Conservation (phyloP, 768 basidiomycete genomes). For the Panus rudis region DNA sequence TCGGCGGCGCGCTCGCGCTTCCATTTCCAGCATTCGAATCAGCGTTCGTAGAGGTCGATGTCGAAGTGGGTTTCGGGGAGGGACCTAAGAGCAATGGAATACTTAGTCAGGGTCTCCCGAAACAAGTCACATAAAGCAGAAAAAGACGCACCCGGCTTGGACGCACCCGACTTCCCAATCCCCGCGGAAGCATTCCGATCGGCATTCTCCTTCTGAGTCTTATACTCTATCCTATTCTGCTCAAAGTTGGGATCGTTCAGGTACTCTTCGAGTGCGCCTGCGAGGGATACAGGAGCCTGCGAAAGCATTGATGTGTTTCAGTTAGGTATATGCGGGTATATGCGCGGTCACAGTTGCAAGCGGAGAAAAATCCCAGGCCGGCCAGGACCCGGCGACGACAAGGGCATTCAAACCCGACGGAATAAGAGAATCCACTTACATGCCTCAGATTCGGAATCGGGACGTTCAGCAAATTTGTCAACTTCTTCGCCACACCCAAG, state of each 20-base stretch:
- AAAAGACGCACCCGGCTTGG: too few species aligned
- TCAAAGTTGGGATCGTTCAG: constrained; percentile 96
- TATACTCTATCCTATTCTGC: constrained; percentile 90
- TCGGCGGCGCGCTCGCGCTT: constrained; percentile 16
- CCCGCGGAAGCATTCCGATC: too few species aligned
- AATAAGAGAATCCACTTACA: constrained; percentile 34
- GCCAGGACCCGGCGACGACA: too few species aligned
- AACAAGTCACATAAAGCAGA: too few species aligned
- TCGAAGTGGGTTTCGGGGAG: constrained; percentile 15
- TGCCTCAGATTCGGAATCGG: constrained; percentile 93
- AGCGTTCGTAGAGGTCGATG: constrained; percentile 19
- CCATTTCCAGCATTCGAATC: too few species aligned
- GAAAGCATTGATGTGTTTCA: background rate
- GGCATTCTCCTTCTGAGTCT: constrained; percentile 62
- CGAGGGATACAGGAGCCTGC: constrained; percentile 93
- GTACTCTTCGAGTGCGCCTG: constrained; percentile 90
- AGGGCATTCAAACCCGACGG: too few species aligned
- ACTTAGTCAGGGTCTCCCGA: too few species aligned
- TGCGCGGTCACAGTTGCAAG: background rate
- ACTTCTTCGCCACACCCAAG: constrained; percentile 83
- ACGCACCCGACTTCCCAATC: too few species aligned
- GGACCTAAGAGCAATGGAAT: constrained; percentile 11
- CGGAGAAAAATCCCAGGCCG: too few species aligned
- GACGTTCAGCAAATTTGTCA: constrained; percentile 90
- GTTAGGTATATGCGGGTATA: background rate